Conservation (phyloP, 2,329 filamentous ascomycete genomes). For the Thielaviopsis euricoi region DNA sequence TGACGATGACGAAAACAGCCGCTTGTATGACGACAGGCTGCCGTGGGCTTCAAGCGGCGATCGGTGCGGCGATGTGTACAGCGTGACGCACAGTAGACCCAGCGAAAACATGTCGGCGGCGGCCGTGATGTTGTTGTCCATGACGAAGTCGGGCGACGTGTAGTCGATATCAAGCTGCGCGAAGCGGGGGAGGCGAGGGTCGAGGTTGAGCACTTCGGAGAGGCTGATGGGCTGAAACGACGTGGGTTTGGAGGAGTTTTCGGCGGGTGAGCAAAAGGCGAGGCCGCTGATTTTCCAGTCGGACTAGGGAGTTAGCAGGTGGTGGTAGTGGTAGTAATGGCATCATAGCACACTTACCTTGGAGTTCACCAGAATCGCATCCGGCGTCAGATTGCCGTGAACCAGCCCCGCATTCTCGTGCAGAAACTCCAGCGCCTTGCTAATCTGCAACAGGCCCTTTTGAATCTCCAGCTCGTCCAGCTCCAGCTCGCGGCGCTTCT, state of each 20-base stretch:
- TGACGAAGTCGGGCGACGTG: conserved; percentile 81
- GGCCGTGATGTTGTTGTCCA: conserved; percentile 74
- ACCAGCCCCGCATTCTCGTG: conserved; percentile 90
- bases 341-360: conserved; percentile 41
- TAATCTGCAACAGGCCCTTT: conserved; percentile 84
- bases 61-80: conserved; percentile 86
- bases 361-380: conserved; percentile 82
- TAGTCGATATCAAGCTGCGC: conserved; percentile 90
- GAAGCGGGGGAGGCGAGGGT: conserved; percentile 61
- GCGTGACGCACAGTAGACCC: conserved; percentile 69
- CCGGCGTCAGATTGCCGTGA: conserved; percentile 86
- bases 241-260: conserved; percentile 56
- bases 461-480: conserved; percentile 96
- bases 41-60: conserved; percentile 74
- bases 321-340: background rate
- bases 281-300: conserved; percentile 99
- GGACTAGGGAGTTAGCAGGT: conserved; percentile 33
- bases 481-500: conserved; percentile 65
- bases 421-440: conserved; percentile 84
- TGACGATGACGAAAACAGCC: conserved; percentile 62
- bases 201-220: conserved; percentile 69
- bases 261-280: conserved; percentile 69
- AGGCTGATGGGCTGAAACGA: conserved; percentile 67
- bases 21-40: conserved; percentile 71
- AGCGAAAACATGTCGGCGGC: conserved; percentile 89